phyloP scores from a whole-genome alignment of 2,329 filamentous ascomycete species.

The Cladosporium sp. region DNA sequence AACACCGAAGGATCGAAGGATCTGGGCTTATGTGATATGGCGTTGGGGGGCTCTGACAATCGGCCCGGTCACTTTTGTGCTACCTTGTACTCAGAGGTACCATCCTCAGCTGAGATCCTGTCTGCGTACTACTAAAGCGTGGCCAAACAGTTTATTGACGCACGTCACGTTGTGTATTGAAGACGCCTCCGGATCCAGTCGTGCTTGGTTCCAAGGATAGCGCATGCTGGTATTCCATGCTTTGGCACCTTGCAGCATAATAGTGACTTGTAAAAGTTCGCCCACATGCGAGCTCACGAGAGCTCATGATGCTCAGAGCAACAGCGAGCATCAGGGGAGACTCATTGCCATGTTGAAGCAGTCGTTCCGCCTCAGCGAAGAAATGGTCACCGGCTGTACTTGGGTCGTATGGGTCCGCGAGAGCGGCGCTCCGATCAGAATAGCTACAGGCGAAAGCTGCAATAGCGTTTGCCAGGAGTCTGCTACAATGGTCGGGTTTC shows the following conservation, averaged over 20 bases:
- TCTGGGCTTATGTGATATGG: neutral
- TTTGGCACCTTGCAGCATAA: neutral
- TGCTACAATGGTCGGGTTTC: no score
- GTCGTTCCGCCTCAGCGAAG: no score
- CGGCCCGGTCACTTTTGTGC: neutral
- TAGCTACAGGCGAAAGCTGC: no score
- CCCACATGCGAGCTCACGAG: no score
- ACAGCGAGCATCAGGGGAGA: no score
- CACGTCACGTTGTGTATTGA: neutral
- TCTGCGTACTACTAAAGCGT: neutral
- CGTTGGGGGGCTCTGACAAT: neutral
- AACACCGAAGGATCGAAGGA: neutral
- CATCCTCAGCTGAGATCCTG: neutral
- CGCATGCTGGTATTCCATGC: neutral
- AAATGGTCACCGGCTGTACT: no score
- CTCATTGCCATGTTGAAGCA: no score
- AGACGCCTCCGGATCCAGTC: neutral
- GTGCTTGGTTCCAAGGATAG: neutral
- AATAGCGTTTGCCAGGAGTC: no score
- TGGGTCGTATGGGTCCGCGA: no score
- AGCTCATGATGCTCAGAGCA: no score
- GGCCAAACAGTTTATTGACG: no score
- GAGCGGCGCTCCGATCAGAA: no score
- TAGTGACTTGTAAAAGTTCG: neutral
- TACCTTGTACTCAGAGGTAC: neutral